Conservation (phyloP, 1,139 yeast species). For the Hanseniaspora sp. region DNA sequence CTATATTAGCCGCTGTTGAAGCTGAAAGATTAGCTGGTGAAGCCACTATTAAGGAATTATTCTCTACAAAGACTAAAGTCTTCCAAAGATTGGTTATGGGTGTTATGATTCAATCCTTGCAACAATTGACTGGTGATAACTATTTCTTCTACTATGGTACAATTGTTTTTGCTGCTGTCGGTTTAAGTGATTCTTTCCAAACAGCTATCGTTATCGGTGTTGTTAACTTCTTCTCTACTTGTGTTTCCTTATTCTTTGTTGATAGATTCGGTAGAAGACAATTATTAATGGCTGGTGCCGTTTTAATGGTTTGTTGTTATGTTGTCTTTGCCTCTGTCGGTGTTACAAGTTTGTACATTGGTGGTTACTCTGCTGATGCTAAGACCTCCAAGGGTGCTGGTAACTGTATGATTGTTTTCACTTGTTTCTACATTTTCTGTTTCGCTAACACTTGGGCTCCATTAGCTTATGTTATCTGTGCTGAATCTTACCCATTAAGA, state of each 20-base stretch:
- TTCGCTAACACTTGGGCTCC: slow-evolving; percentile 84
- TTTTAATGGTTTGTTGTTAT: slow-evolving; percentile 48
- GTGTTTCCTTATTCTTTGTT: slow-evolving; percentile 49
- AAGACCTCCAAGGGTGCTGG: slow-evolving; percentile 42
- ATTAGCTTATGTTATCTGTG: slow-evolving; percentile 56
- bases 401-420: slow-evolving; percentile 64
- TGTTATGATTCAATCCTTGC: slow-evolving; percentile 51
- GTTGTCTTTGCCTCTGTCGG: slow-evolving; percentile 54
- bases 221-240: slow-evolving; percentile 61
- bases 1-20: slow-evolving; percentile 51
- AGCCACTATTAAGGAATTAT: slow-evolving; percentile 33
- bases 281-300: slow-evolving; percentile 48
- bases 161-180: slow-evolving; percentile 57
- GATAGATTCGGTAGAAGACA: slow-evolving; percentile 56
- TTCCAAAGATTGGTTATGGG: slow-evolving; percentile 56
- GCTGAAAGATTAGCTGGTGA: slow-evolving; percentile 33
- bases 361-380: slow-evolving; percentile 27
- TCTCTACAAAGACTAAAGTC: slow-evolving; percentile 32
- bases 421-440: slow-evolving; percentile 67
- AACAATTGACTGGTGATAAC: slow-evolving; percentile 66
- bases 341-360: slow-evolving; percentile 44
- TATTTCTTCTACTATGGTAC: slow-evolving; percentile 68
- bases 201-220: slow-evolving; percentile 61
- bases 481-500: slow-evolving; percentile 71
- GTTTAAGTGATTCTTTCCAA: slow-evolving; percentile 54